Percentiles rank a stretch among this genome's conserved stretches.
Conservation (phyloP, 345 rosid species). For the Geranium rotundifolium region DNA sequence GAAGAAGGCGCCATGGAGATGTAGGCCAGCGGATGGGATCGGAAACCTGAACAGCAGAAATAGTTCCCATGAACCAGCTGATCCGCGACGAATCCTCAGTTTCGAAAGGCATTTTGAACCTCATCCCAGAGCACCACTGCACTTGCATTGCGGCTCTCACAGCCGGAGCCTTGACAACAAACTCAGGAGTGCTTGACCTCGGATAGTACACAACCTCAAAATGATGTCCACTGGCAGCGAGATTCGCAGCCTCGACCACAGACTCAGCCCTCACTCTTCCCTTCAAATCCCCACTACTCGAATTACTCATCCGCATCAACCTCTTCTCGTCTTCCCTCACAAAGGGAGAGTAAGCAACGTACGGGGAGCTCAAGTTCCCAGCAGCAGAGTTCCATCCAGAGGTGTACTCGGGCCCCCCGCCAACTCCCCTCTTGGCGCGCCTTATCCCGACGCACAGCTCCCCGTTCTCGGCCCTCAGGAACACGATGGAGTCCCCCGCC, state of each 20-base stretch:
- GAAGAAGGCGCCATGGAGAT: slow-evolving; percentile 90
- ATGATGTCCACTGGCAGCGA: slow-evolving; percentile 50
- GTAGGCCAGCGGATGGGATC: slow-evolving; percentile 78
- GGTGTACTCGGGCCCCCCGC: slow-evolving; percentile 49
- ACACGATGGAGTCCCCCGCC: slow-evolving; percentile 90
- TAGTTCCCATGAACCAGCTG: slow-evolving; percentile 96
- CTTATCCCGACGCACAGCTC: slow-evolving; percentile 90
- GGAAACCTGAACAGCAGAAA: slow-evolving; percentile 63
- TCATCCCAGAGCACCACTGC: slow-evolving; percentile 83
- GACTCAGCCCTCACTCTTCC: slow-evolving; percentile 58
- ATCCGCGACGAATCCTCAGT: slow-evolving; percentile 85
- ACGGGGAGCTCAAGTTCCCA: slow-evolving; percentile 38
- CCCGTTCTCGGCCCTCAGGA: slow-evolving; percentile 71
- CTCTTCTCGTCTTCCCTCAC: slow-evolving; percentile 46
- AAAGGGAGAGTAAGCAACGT: slow-evolving; percentile 35
- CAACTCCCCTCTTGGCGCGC: slow-evolving; percentile 76
- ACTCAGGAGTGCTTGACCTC: slow-evolving; percentile 74
- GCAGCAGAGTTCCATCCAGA: slow-evolving; percentile 59
- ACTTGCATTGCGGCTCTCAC: slow-evolving; percentile 59
- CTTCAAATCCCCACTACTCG: slow-evolving; percentile 19
- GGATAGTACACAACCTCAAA: slow-evolving; percentile 87
- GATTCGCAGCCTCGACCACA: slow-evolving; percentile 58
- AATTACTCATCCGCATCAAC: slow-evolving; percentile 25
- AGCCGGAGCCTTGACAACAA: slow-evolving; percentile 59
- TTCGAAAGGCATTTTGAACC: slow-evolving; percentile 96